Evolutionary conservation across 129 eudicot genomes (phyloP).

Genomic region (Chrysanthemum lavandulifolium): DNA sequence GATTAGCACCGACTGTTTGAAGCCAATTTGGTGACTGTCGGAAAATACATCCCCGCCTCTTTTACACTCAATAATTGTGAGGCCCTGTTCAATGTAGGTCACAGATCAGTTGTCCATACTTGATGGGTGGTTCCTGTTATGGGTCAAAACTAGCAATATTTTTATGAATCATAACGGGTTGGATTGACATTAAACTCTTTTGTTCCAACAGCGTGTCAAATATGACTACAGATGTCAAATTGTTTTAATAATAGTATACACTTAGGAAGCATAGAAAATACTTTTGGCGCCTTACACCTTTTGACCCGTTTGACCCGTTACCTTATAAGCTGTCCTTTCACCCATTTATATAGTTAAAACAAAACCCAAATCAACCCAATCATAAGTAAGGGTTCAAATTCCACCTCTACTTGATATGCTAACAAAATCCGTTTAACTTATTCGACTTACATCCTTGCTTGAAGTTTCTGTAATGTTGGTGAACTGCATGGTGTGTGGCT

Average conservation of each 20-base stretch:
- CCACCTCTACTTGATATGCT: not conserved
- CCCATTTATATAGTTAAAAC: not conserved
- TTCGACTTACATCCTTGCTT: slow-evolving; percentile 75
- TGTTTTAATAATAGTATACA: not conserved
- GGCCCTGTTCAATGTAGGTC: slow-evolving; percentile 55
- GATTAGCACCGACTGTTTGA: slow-evolving; percentile 70
- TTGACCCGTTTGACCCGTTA: not conserved
- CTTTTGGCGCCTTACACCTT: not conserved
- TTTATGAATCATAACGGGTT: not conserved
- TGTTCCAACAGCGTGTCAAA: not conserved
- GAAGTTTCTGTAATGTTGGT: slow-evolving; percentile 79
- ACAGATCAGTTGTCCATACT: not conserved
- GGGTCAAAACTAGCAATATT: not conserved
- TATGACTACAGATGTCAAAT: not conserved
- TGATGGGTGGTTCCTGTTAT: not conserved
- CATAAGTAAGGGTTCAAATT: not conserved
- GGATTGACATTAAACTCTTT: not conserved
- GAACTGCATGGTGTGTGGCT: slow-evolving; percentile 73
- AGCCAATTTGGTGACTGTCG: slow-evolving; percentile 84
- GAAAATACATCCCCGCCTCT: slow-evolving; percentile 86
- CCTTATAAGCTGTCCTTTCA: not conserved
- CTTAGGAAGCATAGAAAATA: too few species aligned
- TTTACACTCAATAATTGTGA: slow-evolving; percentile 69
- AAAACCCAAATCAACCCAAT: not conserved
- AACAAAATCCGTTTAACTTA: slow-evolving; percentile 4